Evolutionary conservation across 345 rosid genomes (phyloP).

Genomic region (Melaleuca quinquenervia): DNA sequence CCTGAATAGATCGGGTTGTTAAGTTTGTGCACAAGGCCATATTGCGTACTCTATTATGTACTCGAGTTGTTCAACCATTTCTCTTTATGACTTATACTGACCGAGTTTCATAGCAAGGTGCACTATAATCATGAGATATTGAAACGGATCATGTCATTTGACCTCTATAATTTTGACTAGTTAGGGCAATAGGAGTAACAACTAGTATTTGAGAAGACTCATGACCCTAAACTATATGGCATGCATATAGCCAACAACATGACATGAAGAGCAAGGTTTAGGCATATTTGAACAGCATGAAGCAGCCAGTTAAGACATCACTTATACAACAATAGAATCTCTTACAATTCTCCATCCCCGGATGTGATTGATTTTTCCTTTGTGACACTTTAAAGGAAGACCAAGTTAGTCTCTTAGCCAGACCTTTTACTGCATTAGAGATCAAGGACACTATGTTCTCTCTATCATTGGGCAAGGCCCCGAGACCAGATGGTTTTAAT

Average conservation of each 20-base stretch:
- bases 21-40: neutral
- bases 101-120: neutral
- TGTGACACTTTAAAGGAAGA: too few species aligned
- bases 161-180: neutral
- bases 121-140: neutral
- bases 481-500: too few species aligned
- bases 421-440: too few species aligned
- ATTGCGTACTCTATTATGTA: neutral
- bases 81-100: neutral
- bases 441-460: too few species aligned
- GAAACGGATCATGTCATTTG: neutral
- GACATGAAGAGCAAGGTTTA: neutral
- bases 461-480: too few species aligned
- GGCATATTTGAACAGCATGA: neutral
- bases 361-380: too few species aligned
- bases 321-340: neutral
- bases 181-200: neutral
- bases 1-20: neutral
- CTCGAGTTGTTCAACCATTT: neutral
- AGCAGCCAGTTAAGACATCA: neutral
- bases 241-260: neutral
- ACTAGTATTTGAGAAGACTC: neutral
- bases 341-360: neutral
- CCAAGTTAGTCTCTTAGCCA: too few species aligned
- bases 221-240: neutral